Percentiles rank a stretch among this genome's conserved stretches.
These are phyloP conservation scores for Sporothrix pseudoabietina DNA, from an alignment of 2,329 filamentous ascomycete genomes.

Conservation along the genomic window DNA sequence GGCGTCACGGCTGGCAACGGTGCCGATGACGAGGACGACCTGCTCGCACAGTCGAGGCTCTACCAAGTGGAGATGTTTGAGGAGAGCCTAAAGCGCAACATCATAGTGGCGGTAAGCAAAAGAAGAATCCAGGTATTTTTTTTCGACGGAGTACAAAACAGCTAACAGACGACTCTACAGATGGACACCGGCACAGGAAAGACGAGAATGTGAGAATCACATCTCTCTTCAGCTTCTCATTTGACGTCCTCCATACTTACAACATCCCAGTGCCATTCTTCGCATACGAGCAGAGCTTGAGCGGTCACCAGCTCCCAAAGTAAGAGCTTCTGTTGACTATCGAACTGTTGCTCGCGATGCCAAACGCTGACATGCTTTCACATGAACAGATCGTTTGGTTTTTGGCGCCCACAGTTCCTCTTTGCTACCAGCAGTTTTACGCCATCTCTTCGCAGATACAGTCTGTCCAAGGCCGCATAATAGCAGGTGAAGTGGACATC, in stretches of 20 bases:
- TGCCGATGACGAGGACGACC: not conserved
- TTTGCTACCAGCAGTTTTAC: slow-evolving; percentile 67
- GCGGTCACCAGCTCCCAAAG: slow-evolving; percentile 55
- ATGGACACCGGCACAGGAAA: slow-evolving; percentile 83
- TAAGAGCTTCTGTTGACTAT: slow-evolving; percentile 40
- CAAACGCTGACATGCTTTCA: not conserved
- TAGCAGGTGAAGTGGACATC: slow-evolving; percentile 69
- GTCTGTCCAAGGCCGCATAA: slow-evolving; percentile 59
- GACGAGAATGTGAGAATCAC: slow-evolving; percentile 66
- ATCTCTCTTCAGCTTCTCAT: not conserved
- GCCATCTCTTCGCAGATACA: slow-evolving; percentile 64
- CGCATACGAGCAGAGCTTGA: slow-evolving; percentile 68
- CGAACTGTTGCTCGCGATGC: not conserved
- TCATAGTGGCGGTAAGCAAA: slow-evolving; percentile 65
- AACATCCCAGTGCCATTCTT: slow-evolving; percentile 60
- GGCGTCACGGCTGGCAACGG: not conserved
- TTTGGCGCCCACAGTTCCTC: slow-evolving; percentile 66
- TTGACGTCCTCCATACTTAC: not conserved
- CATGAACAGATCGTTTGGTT: slow-evolving; percentile 67
- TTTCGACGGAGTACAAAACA: not conserved
- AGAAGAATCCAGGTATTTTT: not conserved
- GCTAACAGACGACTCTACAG: slow-evolving; percentile 44
- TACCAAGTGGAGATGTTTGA: slow-evolving; percentile 80
- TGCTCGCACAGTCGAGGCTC: slow-evolving; percentile 44
- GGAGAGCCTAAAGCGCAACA: slow-evolving; percentile 67